Percentiles rank a stretch among this genome's conserved stretches.
Conservation (phyloP, 768 basidiomycete genomes). For the Termitomyces sp. region DNA sequence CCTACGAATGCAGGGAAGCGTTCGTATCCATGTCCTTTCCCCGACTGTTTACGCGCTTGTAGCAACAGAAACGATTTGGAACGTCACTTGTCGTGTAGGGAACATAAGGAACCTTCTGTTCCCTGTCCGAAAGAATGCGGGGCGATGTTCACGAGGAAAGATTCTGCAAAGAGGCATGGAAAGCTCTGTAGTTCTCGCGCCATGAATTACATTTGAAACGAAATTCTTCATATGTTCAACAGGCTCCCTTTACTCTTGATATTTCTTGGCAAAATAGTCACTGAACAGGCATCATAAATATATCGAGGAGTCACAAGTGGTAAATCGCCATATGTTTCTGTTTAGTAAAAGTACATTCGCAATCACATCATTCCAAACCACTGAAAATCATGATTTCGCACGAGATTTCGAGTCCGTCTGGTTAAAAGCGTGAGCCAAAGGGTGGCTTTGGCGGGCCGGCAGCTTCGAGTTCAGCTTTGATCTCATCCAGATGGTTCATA, state of each 20-base stretch:
- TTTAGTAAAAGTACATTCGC: not conserved
- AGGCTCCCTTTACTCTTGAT: not conserved
- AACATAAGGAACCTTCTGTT: constrained; percentile 9
- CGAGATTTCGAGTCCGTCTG: not conserved
- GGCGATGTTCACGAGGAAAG: constrained; percentile 8
- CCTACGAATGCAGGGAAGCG: not conserved
- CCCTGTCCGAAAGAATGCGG: constrained; percentile 12
- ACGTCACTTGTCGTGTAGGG: constrained; percentile 7
- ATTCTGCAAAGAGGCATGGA: constrained; percentile 15
- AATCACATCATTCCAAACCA: not conserved
- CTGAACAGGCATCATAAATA: not conserved
- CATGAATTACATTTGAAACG: not conserved
- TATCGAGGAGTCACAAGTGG: not conserved
- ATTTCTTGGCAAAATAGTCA: not conserved
- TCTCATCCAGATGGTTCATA: constrained; percentile 51
- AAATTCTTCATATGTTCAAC: not conserved
- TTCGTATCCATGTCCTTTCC: not conserved
- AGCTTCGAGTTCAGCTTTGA: constrained; percentile 46
- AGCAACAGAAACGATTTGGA: constrained; percentile 6
- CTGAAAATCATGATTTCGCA: too few relatives aligned
- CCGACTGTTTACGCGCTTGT: constrained; percentile 8
- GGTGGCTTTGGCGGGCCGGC: constrained; percentile 27
- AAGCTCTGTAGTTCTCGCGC: not conserved
- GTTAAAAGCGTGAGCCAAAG: not conserved
- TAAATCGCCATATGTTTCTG: not conserved